These are phyloP conservation scores for Ligustrum vulgare DNA, from an alignment of 257 asterid species.

Conservation along the genomic window DNA sequence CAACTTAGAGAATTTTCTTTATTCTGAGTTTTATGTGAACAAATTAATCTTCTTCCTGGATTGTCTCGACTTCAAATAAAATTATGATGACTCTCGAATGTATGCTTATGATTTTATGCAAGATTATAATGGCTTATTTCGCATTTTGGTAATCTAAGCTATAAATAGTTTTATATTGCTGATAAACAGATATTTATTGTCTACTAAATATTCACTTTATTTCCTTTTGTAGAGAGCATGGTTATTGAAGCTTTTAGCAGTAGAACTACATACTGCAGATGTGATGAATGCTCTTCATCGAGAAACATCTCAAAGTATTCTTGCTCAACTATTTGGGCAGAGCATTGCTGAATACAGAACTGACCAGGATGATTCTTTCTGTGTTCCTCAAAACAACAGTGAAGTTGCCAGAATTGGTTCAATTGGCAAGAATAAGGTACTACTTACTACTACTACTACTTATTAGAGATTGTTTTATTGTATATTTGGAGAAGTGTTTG, in stretches of 20 bases:
- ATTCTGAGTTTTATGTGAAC: neutral
- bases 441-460: slow-evolving; percentile 31
- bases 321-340: slow-evolving; percentile 73
- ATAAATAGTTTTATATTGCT: neutral
- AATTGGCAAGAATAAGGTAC: slow-evolving; percentile 71
- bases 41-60: neutral
- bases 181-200: neutral
- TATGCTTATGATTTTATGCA: neutral
- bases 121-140: neutral
- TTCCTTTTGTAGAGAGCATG: slow-evolving; percentile 77
- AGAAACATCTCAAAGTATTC: slow-evolving; percentile 75
- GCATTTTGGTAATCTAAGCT: neutral
- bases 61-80: neutral
- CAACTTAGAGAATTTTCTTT: neutral
- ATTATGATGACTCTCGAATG: neutral
- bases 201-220: neutral
- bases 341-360: slow-evolving; percentile 37
- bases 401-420: slow-evolving; percentile 45
- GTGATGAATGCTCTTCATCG: slow-evolving; percentile 60
- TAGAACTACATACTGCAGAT: slow-evolving; percentile 81
- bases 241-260: slow-evolving; percentile 90
- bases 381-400: slow-evolving; percentile 34
- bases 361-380: slow-evolving; percentile 41
- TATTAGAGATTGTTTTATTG: slow-evolving; percentile 4
- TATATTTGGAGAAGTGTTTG: slow-evolving; percentile 14